phyloP scores from a whole-genome alignment of 2,329 filamentous ascomycete species.

The Hypoxylon sp. region DNA sequence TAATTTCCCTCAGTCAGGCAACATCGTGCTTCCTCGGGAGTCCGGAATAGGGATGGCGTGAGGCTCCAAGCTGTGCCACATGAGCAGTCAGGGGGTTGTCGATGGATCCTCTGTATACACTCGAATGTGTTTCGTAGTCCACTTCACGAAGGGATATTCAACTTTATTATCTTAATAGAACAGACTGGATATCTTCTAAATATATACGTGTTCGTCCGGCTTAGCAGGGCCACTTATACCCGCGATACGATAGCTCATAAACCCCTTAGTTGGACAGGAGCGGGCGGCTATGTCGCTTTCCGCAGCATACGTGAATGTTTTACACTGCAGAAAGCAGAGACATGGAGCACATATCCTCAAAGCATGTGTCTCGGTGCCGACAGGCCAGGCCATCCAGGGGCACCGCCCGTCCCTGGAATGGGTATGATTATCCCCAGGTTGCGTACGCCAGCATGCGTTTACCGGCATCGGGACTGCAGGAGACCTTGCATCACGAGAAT shows the following conservation, averaged over 20 bases:
- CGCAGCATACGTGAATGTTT: slow-evolving; percentile 38
- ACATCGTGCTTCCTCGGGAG: slow-evolving; percentile 11
- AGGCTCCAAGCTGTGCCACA: slow-evolving; percentile 22
- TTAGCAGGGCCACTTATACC: slow-evolving; percentile 12
- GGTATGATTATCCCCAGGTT: slow-evolving; percentile 34
- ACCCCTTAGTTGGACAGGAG: slow-evolving; percentile 32
- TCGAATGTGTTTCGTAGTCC: background rate
- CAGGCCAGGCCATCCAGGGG: slow-evolving; percentile 12
- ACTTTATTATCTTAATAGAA: background rate
- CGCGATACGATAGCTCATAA: slow-evolving; percentile 53
- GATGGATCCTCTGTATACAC: background rate
- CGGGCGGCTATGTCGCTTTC: slow-evolving; percentile 46
- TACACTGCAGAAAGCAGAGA: slow-evolving; percentile 36
- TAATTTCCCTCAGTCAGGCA: background rate
- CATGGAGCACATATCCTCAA: slow-evolving; percentile 31
- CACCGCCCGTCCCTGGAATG: slow-evolving; percentile 21
- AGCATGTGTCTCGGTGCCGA: slow-evolving; percentile 43
- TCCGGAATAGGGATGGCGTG: slow-evolving; percentile 17
- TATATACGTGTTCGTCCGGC: slow-evolving; percentile 19
- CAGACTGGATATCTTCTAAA: slow-evolving; percentile 17
- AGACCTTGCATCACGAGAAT: slow-evolving; percentile 20
- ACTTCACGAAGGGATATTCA: background rate
- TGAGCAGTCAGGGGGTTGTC: slow-evolving; percentile 5
- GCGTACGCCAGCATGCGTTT: slow-evolving; percentile 28
- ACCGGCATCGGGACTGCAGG: slow-evolving; percentile 31